phyloP scores from a whole-genome alignment of 2,329 filamentous ascomycete species.

The Stemphylium vesicarium region DNA sequence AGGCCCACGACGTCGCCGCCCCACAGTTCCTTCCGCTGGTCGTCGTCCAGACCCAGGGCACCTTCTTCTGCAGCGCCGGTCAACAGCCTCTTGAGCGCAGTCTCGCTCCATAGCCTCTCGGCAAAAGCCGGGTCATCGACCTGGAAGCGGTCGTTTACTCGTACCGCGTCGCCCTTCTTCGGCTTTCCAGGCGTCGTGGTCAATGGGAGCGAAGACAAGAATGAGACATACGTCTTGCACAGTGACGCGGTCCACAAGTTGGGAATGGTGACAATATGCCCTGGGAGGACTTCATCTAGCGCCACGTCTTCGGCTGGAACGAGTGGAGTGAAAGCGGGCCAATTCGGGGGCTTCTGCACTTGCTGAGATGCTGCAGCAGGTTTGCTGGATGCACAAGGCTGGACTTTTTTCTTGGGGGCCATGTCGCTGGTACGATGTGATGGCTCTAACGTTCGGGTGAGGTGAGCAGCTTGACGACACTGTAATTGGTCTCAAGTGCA shows the following conservation, averaged over 20 bases:
- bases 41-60: conserved; percentile 34
- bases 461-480: too few species aligned
- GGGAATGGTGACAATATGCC: conserved; percentile 75
- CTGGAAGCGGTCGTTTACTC: conserved; percentile 91
- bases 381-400: conserved; percentile 10
- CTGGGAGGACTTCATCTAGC: conserved; percentile 62
- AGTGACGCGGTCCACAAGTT: conserved; percentile 77
- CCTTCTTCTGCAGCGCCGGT: conserved; percentile 45
- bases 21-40: conserved; percentile 61
- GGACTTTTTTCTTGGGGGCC: conserved; percentile 41
- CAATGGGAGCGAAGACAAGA: conserved; percentile 73
- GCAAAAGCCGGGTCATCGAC: conserved; percentile 79
- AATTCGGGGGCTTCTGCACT: conserved; percentile 57
- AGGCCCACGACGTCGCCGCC: conserved; percentile 83
- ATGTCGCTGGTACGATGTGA: conserved; percentile 16
- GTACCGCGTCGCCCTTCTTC: conserved; percentile 78
- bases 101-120: conserved; percentile 75
- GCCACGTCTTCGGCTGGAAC: conserved; percentile 69
- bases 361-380: conserved; percentile 1
- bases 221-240: conserved; percentile 77
- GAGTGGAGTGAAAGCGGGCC: conserved; percentile 74
- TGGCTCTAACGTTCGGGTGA: too few species aligned
- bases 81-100: conserved; percentile 71
- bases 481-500: too few species aligned
- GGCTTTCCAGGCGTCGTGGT: conserved; percentile 79